A percentile compares a stretch with the other conserved stretches of the same genome.
These are phyloP conservation scores for Lecanicillium sp. DNA, from an alignment of 2,329 filamentous ascomycete species.

Conservation along the genomic window DNA sequence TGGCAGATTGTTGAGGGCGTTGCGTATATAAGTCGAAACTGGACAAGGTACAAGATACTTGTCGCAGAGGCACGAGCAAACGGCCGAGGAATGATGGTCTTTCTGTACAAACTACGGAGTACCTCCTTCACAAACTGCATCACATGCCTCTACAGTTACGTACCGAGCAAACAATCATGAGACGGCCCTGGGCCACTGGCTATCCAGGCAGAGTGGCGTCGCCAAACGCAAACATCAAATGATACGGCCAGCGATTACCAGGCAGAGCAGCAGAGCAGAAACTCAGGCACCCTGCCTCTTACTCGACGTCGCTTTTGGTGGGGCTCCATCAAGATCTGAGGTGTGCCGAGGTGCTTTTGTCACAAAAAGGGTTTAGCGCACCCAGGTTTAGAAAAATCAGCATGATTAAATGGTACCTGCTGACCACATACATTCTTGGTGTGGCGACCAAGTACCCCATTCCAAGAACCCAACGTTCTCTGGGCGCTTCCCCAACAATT, in stretches of 20 bases:
- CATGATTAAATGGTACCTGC: too few species aligned
- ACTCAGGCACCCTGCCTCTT: too few species aligned
- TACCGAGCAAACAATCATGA: neutral
- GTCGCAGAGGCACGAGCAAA: neutral
- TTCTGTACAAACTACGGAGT: too few species aligned
- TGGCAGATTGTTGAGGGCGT: constrained; percentile 6
- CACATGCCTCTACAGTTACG: neutral
- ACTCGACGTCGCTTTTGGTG: neutral
- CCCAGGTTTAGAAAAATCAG: too few species aligned
- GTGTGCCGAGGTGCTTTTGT: constrained; percentile 11
- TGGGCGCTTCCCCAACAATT: too few species aligned
- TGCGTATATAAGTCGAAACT: neutral
- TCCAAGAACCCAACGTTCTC: too few species aligned
- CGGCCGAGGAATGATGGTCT: neutral
- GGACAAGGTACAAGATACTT: neutral
- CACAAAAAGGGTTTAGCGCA: too few species aligned
- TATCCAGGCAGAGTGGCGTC: constrained; percentile 6
- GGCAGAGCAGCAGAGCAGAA: neutral
- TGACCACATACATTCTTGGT: too few species aligned
- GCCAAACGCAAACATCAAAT: neutral
- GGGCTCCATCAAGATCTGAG: constrained; percentile 1
- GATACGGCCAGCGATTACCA: too few species aligned
- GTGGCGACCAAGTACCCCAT: too few species aligned
- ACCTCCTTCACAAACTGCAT: too few species aligned
- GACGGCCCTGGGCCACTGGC: neutral